These are phyloP conservation scores for Penicillium riverlandense DNA, from an alignment of 495 filamentous ascomycete species.

Conservation along the genomic window DNA sequence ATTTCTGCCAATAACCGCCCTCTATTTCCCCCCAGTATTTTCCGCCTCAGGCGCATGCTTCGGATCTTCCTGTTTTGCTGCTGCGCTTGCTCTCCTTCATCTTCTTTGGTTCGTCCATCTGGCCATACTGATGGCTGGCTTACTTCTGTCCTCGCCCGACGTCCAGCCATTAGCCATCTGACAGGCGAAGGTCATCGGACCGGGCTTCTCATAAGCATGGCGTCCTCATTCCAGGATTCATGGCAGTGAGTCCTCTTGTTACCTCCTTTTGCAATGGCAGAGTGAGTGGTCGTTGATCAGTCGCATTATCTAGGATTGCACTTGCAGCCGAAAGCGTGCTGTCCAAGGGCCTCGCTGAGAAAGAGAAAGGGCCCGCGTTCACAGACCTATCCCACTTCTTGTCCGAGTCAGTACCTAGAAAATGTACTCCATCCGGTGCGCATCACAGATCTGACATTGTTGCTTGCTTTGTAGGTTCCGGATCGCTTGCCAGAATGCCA, in stretches of 20 bases:
- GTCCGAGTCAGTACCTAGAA: slow-evolving; percentile 42
- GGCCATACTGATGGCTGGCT: slow-evolving; percentile 37
- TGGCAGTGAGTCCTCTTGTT: slow-evolving; percentile 39
- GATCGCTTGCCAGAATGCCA: slow-evolving; percentile 57
- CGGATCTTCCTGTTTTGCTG: background rate
- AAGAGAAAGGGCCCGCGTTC: slow-evolving; percentile 49
- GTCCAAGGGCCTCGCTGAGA: slow-evolving; percentile 41
- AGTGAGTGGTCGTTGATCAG: slow-evolving; percentile 11
- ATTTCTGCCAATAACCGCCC: background rate
- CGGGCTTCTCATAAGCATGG: slow-evolving; percentile 36
- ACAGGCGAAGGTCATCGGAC: slow-evolving; percentile 45
- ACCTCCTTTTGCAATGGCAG: background rate
- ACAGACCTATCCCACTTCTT: slow-evolving; percentile 51
- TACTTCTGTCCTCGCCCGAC: slow-evolving; percentile 29
- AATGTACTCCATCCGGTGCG: slow-evolving; percentile 7
- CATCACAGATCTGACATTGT: slow-evolving; percentile 9
- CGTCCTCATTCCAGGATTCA: slow-evolving; percentile 39
- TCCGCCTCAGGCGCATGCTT: slow-evolving; percentile 8
- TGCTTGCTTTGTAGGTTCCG: slow-evolving; percentile 51
- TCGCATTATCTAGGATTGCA: slow-evolving; percentile 28
- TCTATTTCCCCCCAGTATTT: slow-evolving; percentile 8
- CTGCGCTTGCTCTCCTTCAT: slow-evolving; percentile 1
- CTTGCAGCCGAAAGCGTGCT: slow-evolving; percentile 42
- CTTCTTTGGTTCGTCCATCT: background rate
- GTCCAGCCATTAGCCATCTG: slow-evolving; percentile 45